Evolutionary conservation across 2,329 filamentous ascomycete genomes (phyloP), one percentile per base, ranked within the genome.

Genomic region (Diaporthe velutina): DNA sequence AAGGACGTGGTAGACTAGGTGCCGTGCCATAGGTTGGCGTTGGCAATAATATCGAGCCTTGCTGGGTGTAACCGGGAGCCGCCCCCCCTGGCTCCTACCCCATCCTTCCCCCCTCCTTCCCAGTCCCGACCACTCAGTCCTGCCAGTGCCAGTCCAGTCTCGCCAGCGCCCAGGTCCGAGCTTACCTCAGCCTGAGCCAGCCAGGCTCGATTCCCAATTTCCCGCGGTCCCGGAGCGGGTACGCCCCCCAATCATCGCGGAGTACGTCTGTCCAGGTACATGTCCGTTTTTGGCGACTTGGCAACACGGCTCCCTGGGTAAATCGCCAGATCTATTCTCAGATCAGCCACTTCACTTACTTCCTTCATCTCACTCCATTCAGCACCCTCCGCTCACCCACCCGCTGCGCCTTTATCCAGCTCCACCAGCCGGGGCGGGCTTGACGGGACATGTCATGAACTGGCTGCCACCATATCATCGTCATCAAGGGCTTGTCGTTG

Each of bases 311-410:
- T 52, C 45, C 64, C 64, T 40, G n/a, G 48, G 33, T 40, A 68
- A 68, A 68, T 68, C 64, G 48, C 22, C 15, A 54, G 64, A 68
- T 68, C 64, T 68, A 68, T 68, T 68, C 64, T 68, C 48, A 54
- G 48, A 68, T 54, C 64, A 68, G 64, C 64, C 45, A 40, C 48
- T 17, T 68, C 64, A 48, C 48, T 30, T 52, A 48, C 48, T 30
- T 52, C 45, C 64, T 68, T 68, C 45, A 40, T 4, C 33, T 52
- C 45, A 7, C 42, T 67, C 61, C 61, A 38, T 67, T 52, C 45
- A 50, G 7, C 60, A 25, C 42, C 2, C 4, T 38, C 64, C 64
- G 48, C 64, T n/a, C 45, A 28, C 64, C 33, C 48, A 68, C 48
- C 64, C 45, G 48, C 64, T 68, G 45, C 64, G 48, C 64, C 64